Percentiles rank a stretch among this genome's conserved stretches.
phyloP scores from a whole-genome alignment of 306 rosid genomes.

The Citrullus mucosospermus region DNA sequence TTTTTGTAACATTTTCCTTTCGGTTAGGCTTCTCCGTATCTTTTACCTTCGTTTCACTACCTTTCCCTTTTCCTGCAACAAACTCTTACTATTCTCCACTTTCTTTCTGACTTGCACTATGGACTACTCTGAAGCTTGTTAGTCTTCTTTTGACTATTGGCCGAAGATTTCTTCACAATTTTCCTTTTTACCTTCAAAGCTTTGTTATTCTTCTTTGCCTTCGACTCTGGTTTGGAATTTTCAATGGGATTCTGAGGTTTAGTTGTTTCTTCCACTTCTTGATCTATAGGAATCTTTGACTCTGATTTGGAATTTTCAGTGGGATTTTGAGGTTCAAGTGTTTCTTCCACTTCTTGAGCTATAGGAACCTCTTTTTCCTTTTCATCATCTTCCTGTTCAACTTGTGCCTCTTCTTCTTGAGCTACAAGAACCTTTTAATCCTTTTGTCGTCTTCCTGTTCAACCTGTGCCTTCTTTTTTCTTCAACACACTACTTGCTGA shows the following conservation, averaged over 20 bases:
- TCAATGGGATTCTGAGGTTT: neutral
- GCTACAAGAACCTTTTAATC: neutral
- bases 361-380: neutral
- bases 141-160: neutral
- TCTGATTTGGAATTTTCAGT: neutral
- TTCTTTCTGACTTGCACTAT: conserved; percentile 9
- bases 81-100: conserved; percentile 16
- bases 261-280: neutral
- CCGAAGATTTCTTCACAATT: conserved; percentile 4
- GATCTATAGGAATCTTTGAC: neutral
- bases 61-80: conserved; percentile 15
- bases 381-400: neutral
- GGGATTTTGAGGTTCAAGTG: neutral
- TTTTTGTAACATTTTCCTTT: conserved; percentile 16
- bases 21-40: conserved; percentile 12
- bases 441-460: neutral
- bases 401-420: neutral
- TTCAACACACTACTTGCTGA: conserved; percentile 14
- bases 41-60: conserved; percentile 12
- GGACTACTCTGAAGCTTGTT: neutral
- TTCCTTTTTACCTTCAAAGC: conserved; percentile 1
- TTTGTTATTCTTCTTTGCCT: neutral
- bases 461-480: neutral
- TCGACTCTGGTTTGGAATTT: neutral
- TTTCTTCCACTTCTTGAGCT: neutral